Evolutionary conservation across 2,329 filamentous ascomycete species (phyloP), one percentile per base, ranked within the genome.

Genomic region (Ophiostoma fasciatum): DNA sequence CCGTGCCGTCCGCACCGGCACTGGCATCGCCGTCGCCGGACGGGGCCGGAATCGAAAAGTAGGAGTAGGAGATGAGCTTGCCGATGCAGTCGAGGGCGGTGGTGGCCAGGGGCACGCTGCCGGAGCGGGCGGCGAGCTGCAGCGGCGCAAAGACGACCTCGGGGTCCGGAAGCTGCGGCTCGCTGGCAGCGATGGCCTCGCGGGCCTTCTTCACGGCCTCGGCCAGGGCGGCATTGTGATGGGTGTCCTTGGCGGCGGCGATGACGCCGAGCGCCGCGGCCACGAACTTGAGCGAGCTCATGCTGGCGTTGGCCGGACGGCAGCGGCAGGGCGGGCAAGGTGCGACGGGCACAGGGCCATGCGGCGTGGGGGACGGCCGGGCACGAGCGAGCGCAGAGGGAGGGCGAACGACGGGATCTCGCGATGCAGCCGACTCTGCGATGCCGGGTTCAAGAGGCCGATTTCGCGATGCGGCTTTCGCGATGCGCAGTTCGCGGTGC

Each of bases 11-110:
- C 34, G 51, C 60, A 15, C n/a, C 22, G 10, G 38, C 27, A 18
- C 27, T 17, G 14, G 36, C 27, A 3, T 31, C 23, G 5, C 36
- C 22, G 4, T 31, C 57, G 38, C 61, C 56, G 17, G 59, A 58
- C 35, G 63, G 64, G 25, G 78, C 71, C 33, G 83, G 41, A n/a
- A 47, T 73, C 33, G 88, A 88, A 58, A 98, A 96, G 65, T 96
- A 96, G 14, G 90, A 94, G 57, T 94, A 98, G 50, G 88, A 94
- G 54, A 96, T 96, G 44, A 98, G 76, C 64, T 98, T 98, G 50
- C 92, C 90, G 50, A 98, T 94, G 60, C 88, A 96, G 60, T 98
- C 90, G 51, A 98, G 74, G 7, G 90, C 87, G 26, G 82, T 82
- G 17, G 85, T 93, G 41, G 85, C 82, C 31, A 98, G 68, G 40